These are phyloP conservation scores for Selaginella tamariscina DNA, from an alignment of 75 land plant genomes.

Conservation along the genomic window DNA sequence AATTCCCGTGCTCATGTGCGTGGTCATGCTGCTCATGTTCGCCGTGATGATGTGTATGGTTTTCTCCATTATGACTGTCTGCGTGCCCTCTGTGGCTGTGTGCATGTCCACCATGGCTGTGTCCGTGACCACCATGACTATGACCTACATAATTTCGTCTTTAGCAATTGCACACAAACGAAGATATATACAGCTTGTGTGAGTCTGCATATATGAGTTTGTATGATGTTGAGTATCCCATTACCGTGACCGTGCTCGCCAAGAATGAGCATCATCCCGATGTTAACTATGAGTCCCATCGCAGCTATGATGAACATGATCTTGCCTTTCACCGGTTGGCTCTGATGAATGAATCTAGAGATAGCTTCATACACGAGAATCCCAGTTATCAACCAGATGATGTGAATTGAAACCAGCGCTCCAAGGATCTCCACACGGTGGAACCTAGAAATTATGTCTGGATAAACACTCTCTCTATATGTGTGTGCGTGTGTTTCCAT, in stretches of 20 bases:
- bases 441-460: too few species aligned
- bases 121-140: neutral
- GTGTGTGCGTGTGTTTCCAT: too few species aligned
- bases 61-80: neutral
- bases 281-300: neutral
- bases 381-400: constrained; percentile 5
- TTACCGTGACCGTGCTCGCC: neutral
- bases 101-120: neutral
- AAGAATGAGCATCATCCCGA: constrained; percentile 1
- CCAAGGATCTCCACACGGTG: neutral
- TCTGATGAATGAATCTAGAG: neutral
- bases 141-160: neutral
- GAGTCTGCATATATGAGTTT: too few species aligned
- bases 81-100: neutral
- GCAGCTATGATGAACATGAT: constrained; percentile 6
- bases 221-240: too few species aligned
- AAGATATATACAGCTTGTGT: too few species aligned
- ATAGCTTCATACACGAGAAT: constrained; percentile 11
- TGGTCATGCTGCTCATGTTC: neutral
- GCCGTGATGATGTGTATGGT: neutral
- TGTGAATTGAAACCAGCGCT: constrained; percentile 2
- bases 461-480: too few species aligned
- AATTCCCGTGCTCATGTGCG: constrained; percentile 24
- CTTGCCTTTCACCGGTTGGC: neutral
- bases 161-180: neutral